Base-by-base conservation (phyloP, 495 filamentous ascomycete genomes). In the Venustampulla echinocandica region DNA sequence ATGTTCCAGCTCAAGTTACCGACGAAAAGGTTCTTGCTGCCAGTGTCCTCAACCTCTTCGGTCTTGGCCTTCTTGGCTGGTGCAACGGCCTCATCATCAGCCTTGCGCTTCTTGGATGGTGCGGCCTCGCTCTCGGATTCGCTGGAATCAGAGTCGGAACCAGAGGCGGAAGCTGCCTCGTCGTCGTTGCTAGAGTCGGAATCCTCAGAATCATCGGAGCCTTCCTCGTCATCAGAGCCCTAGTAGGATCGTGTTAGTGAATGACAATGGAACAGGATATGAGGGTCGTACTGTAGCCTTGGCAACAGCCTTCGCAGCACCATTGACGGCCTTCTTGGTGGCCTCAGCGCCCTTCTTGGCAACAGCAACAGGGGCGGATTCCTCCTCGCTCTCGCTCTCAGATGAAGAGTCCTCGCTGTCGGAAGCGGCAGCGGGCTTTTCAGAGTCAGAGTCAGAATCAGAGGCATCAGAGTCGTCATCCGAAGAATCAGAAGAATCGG, bases 1-100 rank as follows among this genome's bases (percentile, higher is more conserved):
- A 98, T 72, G 58, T 83, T 90, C 89, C 89, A 98, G 58, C 87
- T 90, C 46, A 98, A 75, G 70, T 89, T 90, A 53, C 92, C 93
- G 54, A 93, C 79, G 68, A 95, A 96, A 38, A 97, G 80, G 62
- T 84, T 88, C 61, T 73, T 75, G 57, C 73, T 74, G 17, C 75
- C 73, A 50, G 71, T 73, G 61, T 79, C 75, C 7, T 74, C 72
- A 15, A 53, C 56, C 11, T 67, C 71, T 25, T 79, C 79, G 15
- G 76, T 77, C 82, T 95, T 96, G 62, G 69, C 66, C 78, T 94
- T 95, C 81, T 98, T 98, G 44, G 75, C 64, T 3, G 69, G 52
- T 20, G 73, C 62, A 33, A 78, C 66, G 10, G 67, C 67, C 38
- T 77, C 68, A 41, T 81, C 70, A 38, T 82, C 82, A 44, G 87